Conservation (phyloP, 1,284 basidiomycete species). For the Leccinum fallax region DNA sequence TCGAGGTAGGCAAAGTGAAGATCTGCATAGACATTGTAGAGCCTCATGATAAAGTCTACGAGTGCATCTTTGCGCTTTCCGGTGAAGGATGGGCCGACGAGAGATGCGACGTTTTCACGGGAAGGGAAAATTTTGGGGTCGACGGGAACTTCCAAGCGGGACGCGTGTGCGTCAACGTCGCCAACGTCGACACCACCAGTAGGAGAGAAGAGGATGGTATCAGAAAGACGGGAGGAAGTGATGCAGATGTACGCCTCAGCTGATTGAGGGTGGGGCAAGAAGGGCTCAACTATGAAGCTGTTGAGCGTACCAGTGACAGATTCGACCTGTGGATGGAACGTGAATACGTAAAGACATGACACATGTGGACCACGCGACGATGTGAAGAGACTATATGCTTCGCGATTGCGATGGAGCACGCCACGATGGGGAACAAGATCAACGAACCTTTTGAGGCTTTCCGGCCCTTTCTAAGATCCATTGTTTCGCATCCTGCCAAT, state of each 20-base stretch:
- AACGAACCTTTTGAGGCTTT: slow-evolving; percentile 83
- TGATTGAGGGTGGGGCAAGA: slow-evolving; percentile 92
- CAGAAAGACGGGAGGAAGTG: slow-evolving; percentile 93
- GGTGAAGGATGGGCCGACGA: slow-evolving; percentile 72
- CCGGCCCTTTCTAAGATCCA: slow-evolving; percentile 94
- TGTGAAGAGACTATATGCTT: slow-evolving; percentile 3
- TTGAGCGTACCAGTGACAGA: slow-evolving; percentile 91
- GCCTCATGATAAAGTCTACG: slow-evolving; percentile 91
- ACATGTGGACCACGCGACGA: slow-evolving; percentile 5
- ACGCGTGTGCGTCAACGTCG: slow-evolving; percentile 97
- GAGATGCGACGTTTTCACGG: slow-evolving; percentile 78
- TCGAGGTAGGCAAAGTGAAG: slow-evolving; percentile 99
- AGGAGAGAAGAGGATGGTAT: slow-evolving; percentile 98
- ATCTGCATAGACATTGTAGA: slow-evolving; percentile 98
- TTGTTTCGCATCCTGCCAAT: slow-evolving; percentile 81
- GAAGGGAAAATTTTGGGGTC: slow-evolving; percentile 72
- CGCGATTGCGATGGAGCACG: slow-evolving; percentile 10
- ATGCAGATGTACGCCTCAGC: slow-evolving; percentile 99
- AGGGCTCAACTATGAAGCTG: slow-evolving; percentile 98
- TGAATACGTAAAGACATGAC: slow-evolving; percentile 19
- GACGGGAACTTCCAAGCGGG: slow-evolving; percentile 87
- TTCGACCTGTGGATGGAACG: slow-evolving; percentile 68
- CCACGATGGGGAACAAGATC: background rate
- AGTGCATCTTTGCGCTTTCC: slow-evolving; percentile 84
- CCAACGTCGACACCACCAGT: slow-evolving; percentile 99